phyloP scores from a whole-genome alignment of 1,284 basidiomycete species.

The Marasmius tenuissimus region DNA sequence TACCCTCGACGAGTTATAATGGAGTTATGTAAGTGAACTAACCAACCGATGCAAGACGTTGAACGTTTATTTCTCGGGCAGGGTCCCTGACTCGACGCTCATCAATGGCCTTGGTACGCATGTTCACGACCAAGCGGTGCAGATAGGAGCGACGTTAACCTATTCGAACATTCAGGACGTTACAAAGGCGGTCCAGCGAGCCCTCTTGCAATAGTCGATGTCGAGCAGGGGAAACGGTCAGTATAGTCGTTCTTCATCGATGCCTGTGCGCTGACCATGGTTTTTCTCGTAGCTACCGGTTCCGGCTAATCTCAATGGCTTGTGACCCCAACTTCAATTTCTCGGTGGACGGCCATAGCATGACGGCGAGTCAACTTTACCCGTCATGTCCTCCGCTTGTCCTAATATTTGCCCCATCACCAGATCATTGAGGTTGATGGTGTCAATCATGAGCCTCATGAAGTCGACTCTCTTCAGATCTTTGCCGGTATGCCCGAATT shows the following conservation, averaged over 20 bases:
- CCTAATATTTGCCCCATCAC: background rate
- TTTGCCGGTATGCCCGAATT: background rate
- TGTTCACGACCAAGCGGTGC: background rate
- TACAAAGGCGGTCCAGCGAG: background rate
- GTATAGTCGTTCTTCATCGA: background rate
- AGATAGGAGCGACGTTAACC: background rate
- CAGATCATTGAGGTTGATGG: conserved; percentile 1
- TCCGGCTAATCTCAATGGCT: background rate
- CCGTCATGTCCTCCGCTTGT: background rate
- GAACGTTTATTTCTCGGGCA: background rate
- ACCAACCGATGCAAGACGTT: background rate
- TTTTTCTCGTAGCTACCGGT: background rate
- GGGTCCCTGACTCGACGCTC: background rate
- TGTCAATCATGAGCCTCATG: background rate
- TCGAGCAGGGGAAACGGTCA: background rate
- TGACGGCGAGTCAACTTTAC: background rate
- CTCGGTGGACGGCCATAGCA: background rate
- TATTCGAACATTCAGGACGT: background rate
- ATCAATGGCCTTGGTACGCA: conserved; percentile 3
- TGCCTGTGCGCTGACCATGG: background rate
- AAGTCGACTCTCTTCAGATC: background rate
- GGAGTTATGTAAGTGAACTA: background rate
- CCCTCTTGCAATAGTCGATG: background rate
- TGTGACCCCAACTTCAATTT: background rate
- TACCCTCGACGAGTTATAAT: background rate